Evolutionary conservation across 1,139 yeast species (phyloP), one percentile per base, ranked within the genome.

Genomic region (Hemisphaericaspora subhashii): DNA sequence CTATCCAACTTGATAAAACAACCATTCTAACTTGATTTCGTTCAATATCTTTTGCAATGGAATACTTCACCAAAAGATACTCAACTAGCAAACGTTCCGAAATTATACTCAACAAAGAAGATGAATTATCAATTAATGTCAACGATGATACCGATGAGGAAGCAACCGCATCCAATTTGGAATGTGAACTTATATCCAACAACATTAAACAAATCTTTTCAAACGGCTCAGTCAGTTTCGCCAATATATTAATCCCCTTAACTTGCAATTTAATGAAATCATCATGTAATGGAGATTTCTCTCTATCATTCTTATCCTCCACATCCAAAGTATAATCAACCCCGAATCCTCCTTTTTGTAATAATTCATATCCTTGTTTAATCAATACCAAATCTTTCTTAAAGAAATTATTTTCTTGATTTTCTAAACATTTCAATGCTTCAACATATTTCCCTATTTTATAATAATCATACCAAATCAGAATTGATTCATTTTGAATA

Each of bases 1-100:
- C 74, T 28, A 90, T 78, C 96, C 97, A 90, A 42, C 85, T 78
- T 0, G 90, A 79, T n/a, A 90, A 58, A 41, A 88, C 72, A 0
- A 75, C 67, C 26, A 75, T 62, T 52, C 84, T 85, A 54, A 86
- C 75, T 31, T 65, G 62, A 41, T 64, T 66, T 13, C 57, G 62
- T 27, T 62, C 73, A 46, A 41, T 53, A 34, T 43, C 66, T 58
- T 43, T 69, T 52, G 48, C 75, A 44, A 47, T 48, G 38, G 32
- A 58, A 36, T 86, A 69, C 49, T 86, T 84, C 1, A 72, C 64
- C 3, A 64, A 50, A 16, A 90, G 65, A 50, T 85, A 87, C 35
- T 69, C 74, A 35, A 81, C 64, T 31, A 90, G 58, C 14, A 71
- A 48, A 26, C 50, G 53, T 33, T 63, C 64, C 8, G 68, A 55